Conservation (phyloP, 495 filamentous ascomycete species). For the Jackrogersella multiformis region DNA sequence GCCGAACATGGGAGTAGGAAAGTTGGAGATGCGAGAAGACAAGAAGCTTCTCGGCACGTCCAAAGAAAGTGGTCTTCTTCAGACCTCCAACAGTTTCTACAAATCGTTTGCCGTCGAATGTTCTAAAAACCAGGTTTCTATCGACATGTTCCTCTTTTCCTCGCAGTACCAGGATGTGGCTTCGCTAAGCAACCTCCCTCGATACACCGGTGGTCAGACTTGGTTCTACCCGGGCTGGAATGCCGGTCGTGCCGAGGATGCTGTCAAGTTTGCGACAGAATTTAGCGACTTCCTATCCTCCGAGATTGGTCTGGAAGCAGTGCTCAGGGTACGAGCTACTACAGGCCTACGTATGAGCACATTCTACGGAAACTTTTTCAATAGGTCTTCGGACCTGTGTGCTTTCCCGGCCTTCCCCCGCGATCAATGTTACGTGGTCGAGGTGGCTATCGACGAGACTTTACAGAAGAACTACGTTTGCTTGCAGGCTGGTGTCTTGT, state of each 20-base stretch:
- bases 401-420: slow-evolving; percentile 97
- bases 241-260: slow-evolving; percentile 89
- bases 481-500: slow-evolving; percentile 94
- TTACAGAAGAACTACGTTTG: slow-evolving; percentile 93
- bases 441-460: slow-evolving; percentile 96
- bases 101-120: slow-evolving; percentile 99
- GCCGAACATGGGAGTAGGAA: slow-evolving; percentile 90
- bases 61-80: slow-evolving; percentile 86
- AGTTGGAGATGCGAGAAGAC: slow-evolving; percentile 93
- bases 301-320: slow-evolving; percentile 95
- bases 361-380: slow-evolving; percentile 99
- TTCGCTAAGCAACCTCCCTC: slow-evolving; percentile 89
- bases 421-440: slow-evolving; percentile 98
- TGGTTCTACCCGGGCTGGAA: slow-evolving; percentile 99
- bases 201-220: slow-evolving; percentile 97
- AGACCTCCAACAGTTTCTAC: slow-evolving; percentile 95
- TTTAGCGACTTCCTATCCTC: slow-evolving; percentile 96
- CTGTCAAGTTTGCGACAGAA: slow-evolving; percentile 95
- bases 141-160: slow-evolving; percentile 99
- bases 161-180: slow-evolving; percentile 98
- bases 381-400: slow-evolving; percentile 94
- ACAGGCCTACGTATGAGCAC: slow-evolving; percentile 95
- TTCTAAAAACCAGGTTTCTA: slow-evolving; percentile 97
- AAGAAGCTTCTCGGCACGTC: slow-evolving; percentile 95
- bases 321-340: slow-evolving; percentile 92